These are phyloP conservation scores for Fonsecaea monophora DNA, from an alignment of 2,329 filamentous ascomycete species.

Conservation along the genomic window DNA sequence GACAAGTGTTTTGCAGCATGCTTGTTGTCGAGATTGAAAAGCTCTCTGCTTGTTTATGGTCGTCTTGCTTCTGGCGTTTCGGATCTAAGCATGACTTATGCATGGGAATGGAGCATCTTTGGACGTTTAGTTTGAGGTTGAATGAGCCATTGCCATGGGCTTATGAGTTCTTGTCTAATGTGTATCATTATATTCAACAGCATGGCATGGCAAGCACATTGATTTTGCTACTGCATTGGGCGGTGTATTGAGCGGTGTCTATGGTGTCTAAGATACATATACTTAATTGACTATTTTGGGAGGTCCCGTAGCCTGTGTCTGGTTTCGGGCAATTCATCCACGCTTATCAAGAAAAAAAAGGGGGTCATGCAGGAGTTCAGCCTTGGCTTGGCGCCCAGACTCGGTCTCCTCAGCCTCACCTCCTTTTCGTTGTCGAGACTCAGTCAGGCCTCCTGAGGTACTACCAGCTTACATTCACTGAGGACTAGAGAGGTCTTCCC, in stretches of 20 bases:
- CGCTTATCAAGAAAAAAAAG: background rate
- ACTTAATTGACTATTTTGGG: background rate
- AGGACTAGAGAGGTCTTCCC: background rate
- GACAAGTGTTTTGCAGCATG: background rate
- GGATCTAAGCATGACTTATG: slow-evolving; percentile 4
- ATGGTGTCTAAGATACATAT: background rate
- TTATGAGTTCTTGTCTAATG: slow-evolving; percentile 17
- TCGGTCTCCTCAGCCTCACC: background rate
- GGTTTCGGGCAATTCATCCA: background rate
- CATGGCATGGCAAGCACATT: slow-evolving; percentile 8
- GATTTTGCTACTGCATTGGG: background rate
- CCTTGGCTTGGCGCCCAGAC: background rate
- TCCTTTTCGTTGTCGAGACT: background rate
- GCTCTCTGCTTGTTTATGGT: slow-evolving; percentile 2
- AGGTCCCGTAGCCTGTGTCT: background rate
- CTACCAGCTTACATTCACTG: background rate
- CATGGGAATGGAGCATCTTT: background rate
- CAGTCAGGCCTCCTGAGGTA: background rate
- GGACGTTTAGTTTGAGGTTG: slow-evolving; percentile 5
- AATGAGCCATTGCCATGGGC: slow-evolving; percentile 12
- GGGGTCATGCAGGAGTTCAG: background rate
- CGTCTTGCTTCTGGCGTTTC: background rate
- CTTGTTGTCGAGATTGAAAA: slow-evolving; percentile 5
- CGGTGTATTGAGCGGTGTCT: background rate
- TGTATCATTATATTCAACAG: slow-evolving; percentile 13